Base-by-base conservation (phyloP, 108 stramenopile species). In the Nitzschia inconspicua region DNA sequence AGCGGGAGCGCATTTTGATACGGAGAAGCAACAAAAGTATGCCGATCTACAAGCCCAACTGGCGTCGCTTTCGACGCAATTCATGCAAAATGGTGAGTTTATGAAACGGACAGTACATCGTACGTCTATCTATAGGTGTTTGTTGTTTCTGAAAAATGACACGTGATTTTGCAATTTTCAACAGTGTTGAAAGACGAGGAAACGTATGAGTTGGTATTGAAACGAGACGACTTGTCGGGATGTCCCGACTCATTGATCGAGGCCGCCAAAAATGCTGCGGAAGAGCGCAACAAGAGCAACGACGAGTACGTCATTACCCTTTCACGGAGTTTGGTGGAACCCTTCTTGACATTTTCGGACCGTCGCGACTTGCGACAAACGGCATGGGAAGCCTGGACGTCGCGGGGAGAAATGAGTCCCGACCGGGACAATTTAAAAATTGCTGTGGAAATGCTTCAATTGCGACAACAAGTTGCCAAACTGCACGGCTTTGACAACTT, bases 281-380 rank as follows among this genome's bases (percentile, higher is more conserved):
- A 70, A 24, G 82, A 85, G 51, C 79, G 82, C 16, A 76, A 83
- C 34, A 64, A 76, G 28, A 62, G 42, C 37, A 58, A 66, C 0
- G 76, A 81, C 26, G 78, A 55, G 11, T 72, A 88, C 53, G 78
- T 89, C 56, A 84, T 89, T 39, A 89, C 88, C 2, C 50, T 86
- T 16, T 73, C 77, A 19, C 65, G 88, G 24, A 77, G 75, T 47
- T 61, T 82, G 62, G 85, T 89, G 10, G 88, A 89, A 53, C 88
- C 88, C 4, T 89, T 89, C 44, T 36, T 89, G 2, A 79, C 78
- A 6, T 89, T 68, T 42, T 68, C 69, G 1, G 46, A 65, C 16
- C 60, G 79, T 30, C 64, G 88, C 4, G 83, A 82, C 55, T 58
- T 89, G 52, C 67, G 88, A 16, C 41, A 86, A 56, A 40, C 67